A percentile compares a stretch with the other conserved stretches of the same genome.
These are phyloP conservation scores for Acrocalymma vagum DNA, from an alignment of 2,329 filamentous ascomycete genomes.

Conservation along the genomic window DNA sequence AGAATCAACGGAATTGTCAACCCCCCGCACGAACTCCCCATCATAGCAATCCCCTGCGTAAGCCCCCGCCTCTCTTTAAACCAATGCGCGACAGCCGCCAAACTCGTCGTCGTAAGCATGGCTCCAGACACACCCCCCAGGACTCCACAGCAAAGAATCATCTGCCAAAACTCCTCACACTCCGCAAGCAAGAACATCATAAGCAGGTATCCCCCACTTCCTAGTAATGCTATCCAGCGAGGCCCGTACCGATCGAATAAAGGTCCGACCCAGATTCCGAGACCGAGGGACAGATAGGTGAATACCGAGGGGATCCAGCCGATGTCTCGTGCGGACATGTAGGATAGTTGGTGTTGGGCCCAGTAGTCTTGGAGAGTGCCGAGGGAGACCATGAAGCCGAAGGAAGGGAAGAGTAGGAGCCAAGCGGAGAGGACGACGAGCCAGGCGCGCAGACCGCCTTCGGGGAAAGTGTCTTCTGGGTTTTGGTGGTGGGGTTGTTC, in stretches of 20 bases:
- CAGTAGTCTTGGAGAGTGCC: slow-evolving; percentile 86
- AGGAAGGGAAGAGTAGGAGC: slow-evolving; percentile 41
- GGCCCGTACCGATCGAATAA: slow-evolving; percentile 62
- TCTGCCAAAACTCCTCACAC: slow-evolving; percentile 51
- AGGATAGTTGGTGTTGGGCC: slow-evolving; percentile 72
- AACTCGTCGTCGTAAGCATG: slow-evolving; percentile 47
- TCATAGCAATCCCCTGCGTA: slow-evolving; percentile 50
- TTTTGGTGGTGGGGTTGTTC: too few species aligned
- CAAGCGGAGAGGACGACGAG: slow-evolving; percentile 49
- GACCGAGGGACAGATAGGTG: slow-evolving; percentile 81
- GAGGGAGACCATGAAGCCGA: slow-evolving; percentile 56
- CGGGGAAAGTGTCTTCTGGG: slow-evolving; percentile 44
- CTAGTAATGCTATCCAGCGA: slow-evolving; percentile 41
- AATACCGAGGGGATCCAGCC: slow-evolving; percentile 95
- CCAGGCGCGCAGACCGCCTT: slow-evolving; percentile 51
- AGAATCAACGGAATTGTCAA: slow-evolving; percentile 48
- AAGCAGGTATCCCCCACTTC: slow-evolving; percentile 33
- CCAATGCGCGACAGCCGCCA: slow-evolving; percentile 49
- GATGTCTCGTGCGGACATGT: slow-evolving; percentile 68
- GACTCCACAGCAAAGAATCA: slow-evolving; percentile 50
- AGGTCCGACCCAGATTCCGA: slow-evolving; percentile 85
- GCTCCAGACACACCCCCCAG: slow-evolving; percentile 50
- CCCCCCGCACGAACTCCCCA: slow-evolving; percentile 44
- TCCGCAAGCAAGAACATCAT: slow-evolving; percentile 45
- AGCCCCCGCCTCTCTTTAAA: slow-evolving; percentile 48